phyloP scores from a whole-genome alignment of 768 basidiomycete species.

The Boletellus emodensis region DNA sequence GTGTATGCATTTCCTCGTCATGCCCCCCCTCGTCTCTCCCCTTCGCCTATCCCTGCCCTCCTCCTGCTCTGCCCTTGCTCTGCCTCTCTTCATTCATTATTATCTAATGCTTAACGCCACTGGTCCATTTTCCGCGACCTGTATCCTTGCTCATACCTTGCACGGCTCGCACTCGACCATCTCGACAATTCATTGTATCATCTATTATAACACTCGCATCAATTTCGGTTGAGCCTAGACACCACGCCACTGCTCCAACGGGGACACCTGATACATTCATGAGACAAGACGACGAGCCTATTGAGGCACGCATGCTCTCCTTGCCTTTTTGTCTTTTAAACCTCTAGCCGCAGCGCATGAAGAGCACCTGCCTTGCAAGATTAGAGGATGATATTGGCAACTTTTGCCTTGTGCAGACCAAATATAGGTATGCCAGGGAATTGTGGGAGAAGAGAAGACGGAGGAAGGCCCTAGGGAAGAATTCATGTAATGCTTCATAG shows the following conservation, averaged over 20 bases:
- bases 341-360: background rate
- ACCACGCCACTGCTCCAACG: background rate
- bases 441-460: background rate
- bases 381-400: background rate
- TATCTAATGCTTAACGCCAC: slow-evolving; percentile 10
- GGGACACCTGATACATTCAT: background rate
- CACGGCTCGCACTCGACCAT: slow-evolving; percentile 1
- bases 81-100: slow-evolving; percentile 5
- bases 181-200: slow-evolving; percentile 3
- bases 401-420: background rate
- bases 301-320: background rate
- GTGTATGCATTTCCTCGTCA: slow-evolving; percentile 11
- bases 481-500: slow-evolving; percentile 16
- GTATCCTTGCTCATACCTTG: slow-evolving; percentile 4
- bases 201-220: slow-evolving; percentile 1
- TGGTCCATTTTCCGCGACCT: slow-evolving; percentile 3
- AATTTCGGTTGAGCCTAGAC: slow-evolving; percentile 3
- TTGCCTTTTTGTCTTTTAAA: background rate
- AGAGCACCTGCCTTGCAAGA: background rate
- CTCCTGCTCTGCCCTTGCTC: slow-evolving; percentile 10
- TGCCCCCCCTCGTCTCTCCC: slow-evolving; percentile 7
- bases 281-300: background rate
- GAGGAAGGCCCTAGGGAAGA: background rate
- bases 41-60: slow-evolving; percentile 10
- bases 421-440: slow-evolving; percentile 4